These are phyloP conservation scores for Thielaviopsis punctulata DNA, from an alignment of 2,329 filamentous ascomycete genomes.

Conservation along the genomic window DNA sequence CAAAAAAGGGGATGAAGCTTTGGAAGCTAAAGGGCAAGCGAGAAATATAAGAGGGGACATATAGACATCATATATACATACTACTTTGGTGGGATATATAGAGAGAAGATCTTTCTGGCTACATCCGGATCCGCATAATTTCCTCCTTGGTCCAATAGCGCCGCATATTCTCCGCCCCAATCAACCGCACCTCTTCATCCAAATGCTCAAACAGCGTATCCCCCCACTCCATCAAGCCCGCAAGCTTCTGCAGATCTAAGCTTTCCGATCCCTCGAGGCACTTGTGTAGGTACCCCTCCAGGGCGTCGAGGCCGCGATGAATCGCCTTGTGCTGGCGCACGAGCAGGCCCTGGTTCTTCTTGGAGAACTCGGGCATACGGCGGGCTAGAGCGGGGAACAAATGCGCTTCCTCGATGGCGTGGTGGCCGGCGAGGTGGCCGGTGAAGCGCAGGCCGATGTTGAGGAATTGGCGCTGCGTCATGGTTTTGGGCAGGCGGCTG, in stretches of 20 bases:
- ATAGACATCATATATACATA: slow-evolving; percentile 2
- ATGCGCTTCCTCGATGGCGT: slow-evolving; percentile 66
- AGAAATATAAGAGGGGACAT: not conserved
- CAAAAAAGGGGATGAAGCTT: slow-evolving; percentile 33
- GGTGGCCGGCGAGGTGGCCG: slow-evolving; percentile 55
- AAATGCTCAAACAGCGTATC: slow-evolving; percentile 66
- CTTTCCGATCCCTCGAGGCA: slow-evolving; percentile 41
- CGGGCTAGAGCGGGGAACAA: slow-evolving; percentile 63
- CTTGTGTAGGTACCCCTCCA: slow-evolving; percentile 46
- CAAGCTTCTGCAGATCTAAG: slow-evolving; percentile 30
- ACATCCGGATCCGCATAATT: slow-evolving; percentile 55
- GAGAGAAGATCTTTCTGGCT: not conserved
- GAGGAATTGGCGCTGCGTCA: slow-evolving; percentile 54
- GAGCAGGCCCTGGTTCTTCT: slow-evolving; percentile 27
- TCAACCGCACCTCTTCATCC: slow-evolving; percentile 62
- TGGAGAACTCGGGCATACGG: slow-evolving; percentile 62
- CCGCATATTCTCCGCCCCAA: slow-evolving; percentile 78
- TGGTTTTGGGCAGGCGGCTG: slow-evolving; percentile 39
- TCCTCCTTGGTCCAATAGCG: slow-evolving; percentile 65
- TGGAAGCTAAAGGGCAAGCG: slow-evolving; percentile 29
- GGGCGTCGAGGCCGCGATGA: slow-evolving; percentile 53
- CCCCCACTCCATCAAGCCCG: slow-evolving; percentile 55
- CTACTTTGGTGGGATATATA: no score
- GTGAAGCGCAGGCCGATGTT: slow-evolving; percentile 51
- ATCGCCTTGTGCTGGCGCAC: slow-evolving; percentile 63